A percentile compares a stretch with the other conserved stretches of the same genome.
Evolutionary conservation across 2,329 filamentous ascomycete species (phyloP).

Genomic region (Byssochlamys sp.): DNA sequence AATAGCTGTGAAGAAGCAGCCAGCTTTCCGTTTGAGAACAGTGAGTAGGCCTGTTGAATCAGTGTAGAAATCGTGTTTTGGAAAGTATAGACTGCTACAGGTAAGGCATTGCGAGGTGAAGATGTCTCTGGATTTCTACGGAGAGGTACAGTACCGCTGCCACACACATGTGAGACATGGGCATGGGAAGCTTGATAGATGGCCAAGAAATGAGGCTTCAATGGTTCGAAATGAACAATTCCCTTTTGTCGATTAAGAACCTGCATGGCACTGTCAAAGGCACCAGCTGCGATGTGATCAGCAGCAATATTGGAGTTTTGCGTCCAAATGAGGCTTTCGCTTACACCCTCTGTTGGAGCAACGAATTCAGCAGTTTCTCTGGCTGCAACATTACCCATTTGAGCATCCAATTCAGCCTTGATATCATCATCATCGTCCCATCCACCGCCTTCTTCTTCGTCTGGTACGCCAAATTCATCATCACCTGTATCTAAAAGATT

Average conservation of each 20-base stretch:
- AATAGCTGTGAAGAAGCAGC: conserved; percentile 80
- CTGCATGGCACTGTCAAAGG: conserved; percentile 95
- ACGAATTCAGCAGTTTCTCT: conserved; percentile 70
- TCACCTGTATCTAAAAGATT: conserved; percentile 52
- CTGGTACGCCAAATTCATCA: conserved; percentile 46
- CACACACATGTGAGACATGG: conserved; percentile 77
- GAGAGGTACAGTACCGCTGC: conserved; percentile 71
- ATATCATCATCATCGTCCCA: conserved; percentile 97
- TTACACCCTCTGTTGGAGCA: conserved; percentile 76
- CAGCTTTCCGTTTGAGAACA: conserved; percentile 86
- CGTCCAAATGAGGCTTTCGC: conserved; percentile 89
- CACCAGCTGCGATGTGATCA: conserved; percentile 87
- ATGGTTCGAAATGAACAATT: conserved; percentile 80
- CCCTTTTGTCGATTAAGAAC: conserved; percentile 89
- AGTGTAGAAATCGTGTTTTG: conserved; percentile 72
- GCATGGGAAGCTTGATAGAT: conserved; percentile 86
- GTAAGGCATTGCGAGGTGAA: conserved; percentile 78
- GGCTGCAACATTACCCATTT: conserved; percentile 86
- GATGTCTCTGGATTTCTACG: conserved; percentile 78
- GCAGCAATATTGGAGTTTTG: conserved; percentile 90
- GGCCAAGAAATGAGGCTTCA: conserved; percentile 85
- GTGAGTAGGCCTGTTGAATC: conserved; percentile 74
- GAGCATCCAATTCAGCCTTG: conserved; percentile 75
- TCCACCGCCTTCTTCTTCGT: conserved; percentile 82
- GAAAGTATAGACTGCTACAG: conserved; percentile 77